Percentiles rank a stretch among this genome's conserved stretches.
Conservation (phyloP, 495 filamentous ascomycete species). For the Entonaema liquescens region DNA sequence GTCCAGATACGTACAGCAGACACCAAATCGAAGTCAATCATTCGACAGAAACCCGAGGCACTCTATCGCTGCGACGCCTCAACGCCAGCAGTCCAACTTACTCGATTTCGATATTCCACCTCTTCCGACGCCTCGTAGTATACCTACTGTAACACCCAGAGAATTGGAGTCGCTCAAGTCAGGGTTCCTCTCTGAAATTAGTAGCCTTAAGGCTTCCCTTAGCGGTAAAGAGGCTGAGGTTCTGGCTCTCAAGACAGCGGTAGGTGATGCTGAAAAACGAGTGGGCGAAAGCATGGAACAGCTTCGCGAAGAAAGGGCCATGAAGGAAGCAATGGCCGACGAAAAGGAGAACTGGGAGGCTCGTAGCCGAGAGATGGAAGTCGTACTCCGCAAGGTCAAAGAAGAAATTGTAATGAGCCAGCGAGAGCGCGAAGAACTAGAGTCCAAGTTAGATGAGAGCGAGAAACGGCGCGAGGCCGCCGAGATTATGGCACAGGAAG, state of each 20-base stretch:
- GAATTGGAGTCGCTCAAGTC: constrained; percentile 94
- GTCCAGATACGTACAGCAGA: constrained; percentile 55
- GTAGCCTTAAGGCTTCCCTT: constrained; percentile 85
- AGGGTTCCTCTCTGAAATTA: constrained; percentile 86
- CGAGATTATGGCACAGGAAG: constrained; percentile 71
- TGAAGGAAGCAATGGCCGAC: constrained; percentile 73
- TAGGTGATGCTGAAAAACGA: constrained; percentile 88
- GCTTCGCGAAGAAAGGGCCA: constrained; percentile 74
- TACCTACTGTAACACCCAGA: constrained; percentile 88
- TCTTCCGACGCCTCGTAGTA: constrained; percentile 86
- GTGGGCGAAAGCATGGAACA: constrained; percentile 85
- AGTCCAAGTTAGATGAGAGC: constrained; percentile 73
- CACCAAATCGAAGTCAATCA: constrained; percentile 27
- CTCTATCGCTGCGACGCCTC: constrained; percentile 48
- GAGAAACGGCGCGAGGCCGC: constrained; percentile 74
- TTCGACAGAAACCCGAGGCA: constrained; percentile 20
- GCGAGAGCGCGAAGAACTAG: constrained; percentile 76
- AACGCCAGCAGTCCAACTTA: constrained; percentile 63
- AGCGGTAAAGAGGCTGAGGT: constrained; percentile 92
- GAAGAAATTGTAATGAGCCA: constrained; percentile 81
- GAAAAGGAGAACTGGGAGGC: constrained; percentile 86
- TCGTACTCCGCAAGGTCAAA: constrained; percentile 76
- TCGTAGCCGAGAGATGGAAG: constrained; percentile 84
- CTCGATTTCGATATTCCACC: constrained; percentile 95
- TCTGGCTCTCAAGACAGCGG: constrained; percentile 80